Conservation (phyloP, 2,329 filamentous ascomycete species). For the Tothia fuscella region DNA sequence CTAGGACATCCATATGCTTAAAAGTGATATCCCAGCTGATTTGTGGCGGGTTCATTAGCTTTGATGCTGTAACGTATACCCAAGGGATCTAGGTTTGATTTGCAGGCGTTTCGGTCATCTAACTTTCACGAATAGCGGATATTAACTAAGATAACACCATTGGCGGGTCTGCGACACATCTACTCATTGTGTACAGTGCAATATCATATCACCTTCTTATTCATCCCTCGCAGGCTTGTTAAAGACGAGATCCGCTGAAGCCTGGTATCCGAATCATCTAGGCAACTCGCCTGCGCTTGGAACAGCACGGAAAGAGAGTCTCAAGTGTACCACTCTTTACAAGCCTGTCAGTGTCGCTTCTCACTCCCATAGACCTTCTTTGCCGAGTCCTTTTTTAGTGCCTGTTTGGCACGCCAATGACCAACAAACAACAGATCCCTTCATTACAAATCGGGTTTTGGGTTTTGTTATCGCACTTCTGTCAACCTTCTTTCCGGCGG, state of each 20-base stretch:
- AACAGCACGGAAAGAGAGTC: too few species aligned
- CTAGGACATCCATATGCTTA: too few species aligned
- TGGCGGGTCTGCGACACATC: too few species aligned
- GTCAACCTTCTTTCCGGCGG: constrained; percentile 33
- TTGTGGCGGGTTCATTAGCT: neutral
- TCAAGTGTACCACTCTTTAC: neutral
- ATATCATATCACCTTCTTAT: too few species aligned
- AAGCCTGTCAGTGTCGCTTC: neutral
- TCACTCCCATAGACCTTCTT: constrained; percentile 14
- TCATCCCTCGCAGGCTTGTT: too few species aligned
- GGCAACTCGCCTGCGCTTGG: too few species aligned
- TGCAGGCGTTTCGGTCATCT: neutral
- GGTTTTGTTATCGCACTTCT: constrained; percentile 35
- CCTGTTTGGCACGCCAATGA: constrained; percentile 35
- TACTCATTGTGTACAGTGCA: too few species aligned
- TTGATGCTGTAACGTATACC: neutral
- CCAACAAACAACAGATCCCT: constrained; percentile 34
- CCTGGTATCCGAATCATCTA: too few species aligned
- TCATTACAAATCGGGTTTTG: constrained; percentile 35
- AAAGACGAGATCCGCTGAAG: too few species aligned
- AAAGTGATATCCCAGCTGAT: neutral
- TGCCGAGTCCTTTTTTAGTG: constrained; percentile 37
- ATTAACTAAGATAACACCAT: too few species aligned
- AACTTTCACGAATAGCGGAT: neutral
- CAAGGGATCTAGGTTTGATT: neutral